Evolutionary conservation across 2,329 filamentous ascomycete genomes (phyloP).

Genomic region (Phyllosticta paracitricarpa): DNA sequence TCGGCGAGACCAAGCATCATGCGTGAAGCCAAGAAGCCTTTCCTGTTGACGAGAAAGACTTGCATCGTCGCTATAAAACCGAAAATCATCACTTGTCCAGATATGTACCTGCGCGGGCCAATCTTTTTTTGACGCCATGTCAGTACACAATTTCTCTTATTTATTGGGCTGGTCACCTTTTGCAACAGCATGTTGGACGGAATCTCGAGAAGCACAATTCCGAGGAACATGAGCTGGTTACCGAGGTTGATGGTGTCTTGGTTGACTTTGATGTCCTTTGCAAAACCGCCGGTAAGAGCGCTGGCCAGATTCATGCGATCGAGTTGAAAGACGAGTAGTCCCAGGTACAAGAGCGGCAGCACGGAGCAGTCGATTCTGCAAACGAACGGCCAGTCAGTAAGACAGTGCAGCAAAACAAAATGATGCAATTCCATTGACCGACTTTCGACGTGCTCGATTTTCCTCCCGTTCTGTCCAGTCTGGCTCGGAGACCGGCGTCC

Average conservation of each 20-base stretch:
- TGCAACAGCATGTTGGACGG: constrained; percentile 41
- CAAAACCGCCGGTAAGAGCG: constrained; percentile 41
- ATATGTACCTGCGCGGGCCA: constrained; percentile 36
- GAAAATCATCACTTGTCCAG: constrained; percentile 40
- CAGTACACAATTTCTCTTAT: background rate
- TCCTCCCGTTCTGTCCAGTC: background rate
- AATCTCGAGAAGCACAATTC: constrained; percentile 42
- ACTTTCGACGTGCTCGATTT: background rate
- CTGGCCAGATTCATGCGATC: constrained; percentile 46
- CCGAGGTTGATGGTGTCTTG: constrained; percentile 43
- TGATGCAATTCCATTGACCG: background rate
- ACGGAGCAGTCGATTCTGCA: constrained; percentile 39
- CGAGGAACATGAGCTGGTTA: constrained; percentile 45
- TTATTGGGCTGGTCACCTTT: constrained; percentile 12
- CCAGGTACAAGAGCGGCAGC: constrained; percentile 40
- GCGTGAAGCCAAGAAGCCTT: constrained; percentile 37
- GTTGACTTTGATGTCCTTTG: constrained; percentile 31
- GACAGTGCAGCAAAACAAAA: no score
- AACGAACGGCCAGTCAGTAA: background rate
- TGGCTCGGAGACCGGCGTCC: background rate
- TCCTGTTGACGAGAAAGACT: constrained; percentile 21
- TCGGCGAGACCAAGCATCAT: constrained; percentile 40
- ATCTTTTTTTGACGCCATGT: constrained; percentile 10
- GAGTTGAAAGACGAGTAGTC: constrained; percentile 42
- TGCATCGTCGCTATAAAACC: constrained; percentile 39